Evolutionary conservation across 1,284 basidiomycete species (phyloP), one percentile per base, ranked within the genome.

Genomic region (Fomes fomentarius): DNA sequence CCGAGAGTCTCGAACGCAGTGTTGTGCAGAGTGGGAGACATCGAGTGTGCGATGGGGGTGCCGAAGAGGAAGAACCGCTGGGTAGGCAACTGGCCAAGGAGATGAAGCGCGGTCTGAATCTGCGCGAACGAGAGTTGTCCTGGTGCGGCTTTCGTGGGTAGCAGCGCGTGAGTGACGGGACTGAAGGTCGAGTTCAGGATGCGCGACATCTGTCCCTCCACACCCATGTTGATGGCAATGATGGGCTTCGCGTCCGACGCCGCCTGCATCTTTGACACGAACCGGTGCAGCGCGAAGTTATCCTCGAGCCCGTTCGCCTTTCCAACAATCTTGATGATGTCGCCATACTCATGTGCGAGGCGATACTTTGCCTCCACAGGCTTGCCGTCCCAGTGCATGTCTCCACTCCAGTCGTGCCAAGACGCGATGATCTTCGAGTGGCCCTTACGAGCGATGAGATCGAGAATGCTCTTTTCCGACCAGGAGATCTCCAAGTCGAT

Each of bases 11-110:
- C 71, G 71, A 97, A 98, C 0, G 78, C 95, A 0, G 93, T 90
- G 72, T 98, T 98, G 76, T 99, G 97, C 38, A 99, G 74, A 6
- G 89, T 87, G 0, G 97, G 97, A 1, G 94, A 97, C 79, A 95
- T 89, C 2, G 94, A 97, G 59, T 94, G 86, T 0, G 82, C 74
- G 66, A 99, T 96, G 1, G 96, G 96, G 9, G 76, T 87, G 11
- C 96, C 96, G 63, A 98, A 92, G 50, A 99, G 80, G 74, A 84
- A 93, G 76, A 93, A 98, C 49, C 79, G 77, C 60, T 81, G 83
- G 3, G 84, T 62, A 0, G 91, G 89, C 4, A 91, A 76, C 46
- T 89, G 78, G 1, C 97, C 97, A 25, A 95, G 76, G 11, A 98
- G 80, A 63, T 91, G 77, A 34, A 96, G 76, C 0, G 89, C 93